Evolutionary conservation across 768 basidiomycete species (phyloP).

Genomic region (Chalciporus chontae): DNA sequence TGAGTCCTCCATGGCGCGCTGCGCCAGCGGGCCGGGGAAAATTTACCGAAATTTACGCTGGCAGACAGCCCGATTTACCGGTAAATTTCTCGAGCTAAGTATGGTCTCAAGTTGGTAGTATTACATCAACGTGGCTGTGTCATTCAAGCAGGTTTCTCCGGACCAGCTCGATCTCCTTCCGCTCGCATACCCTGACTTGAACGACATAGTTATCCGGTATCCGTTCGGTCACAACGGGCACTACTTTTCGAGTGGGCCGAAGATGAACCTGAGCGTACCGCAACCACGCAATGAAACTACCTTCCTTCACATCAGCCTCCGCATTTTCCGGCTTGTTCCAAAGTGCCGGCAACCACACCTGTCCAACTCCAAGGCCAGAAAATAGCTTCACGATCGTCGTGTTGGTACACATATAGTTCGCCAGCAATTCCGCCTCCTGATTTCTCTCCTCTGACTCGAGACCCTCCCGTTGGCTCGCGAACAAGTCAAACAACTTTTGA

Average conservation of each 20-base stretch:
- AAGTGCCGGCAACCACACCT: neutral
- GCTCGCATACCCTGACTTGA: neutral
- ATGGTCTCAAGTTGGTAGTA: too few relatives aligned
- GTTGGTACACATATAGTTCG: neutral
- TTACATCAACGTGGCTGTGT: neutral
- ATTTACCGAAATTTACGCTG: too few relatives aligned
- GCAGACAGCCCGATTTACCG: too few relatives aligned
- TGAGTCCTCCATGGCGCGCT: too few relatives aligned
- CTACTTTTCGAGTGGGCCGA: neutral
- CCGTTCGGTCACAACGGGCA: constrained; percentile 2
- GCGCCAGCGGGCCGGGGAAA: too few relatives aligned
- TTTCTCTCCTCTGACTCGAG: neutral
- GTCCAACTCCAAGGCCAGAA: neutral
- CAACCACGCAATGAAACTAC: constrained; percentile 1
- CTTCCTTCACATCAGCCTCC: constrained; percentile 2
- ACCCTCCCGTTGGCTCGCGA: constrained; percentile 4
- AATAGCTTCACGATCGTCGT: constrained; percentile 1
- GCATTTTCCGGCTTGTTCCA: constrained; percentile 2
- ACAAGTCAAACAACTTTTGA: constrained; percentile 3
- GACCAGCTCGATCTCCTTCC: neutral
- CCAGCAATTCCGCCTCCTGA: constrained; percentile 1
- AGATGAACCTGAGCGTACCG: constrained; percentile 1
- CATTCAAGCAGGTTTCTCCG: neutral
- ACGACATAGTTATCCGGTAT: constrained; percentile 2
- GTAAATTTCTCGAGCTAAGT: too few relatives aligned